Evolutionary conservation across 1,284 basidiomycete genomes (phyloP), one percentile per base, ranked within the genome.

Genomic region (Agroathelia rolfsii): DNA sequence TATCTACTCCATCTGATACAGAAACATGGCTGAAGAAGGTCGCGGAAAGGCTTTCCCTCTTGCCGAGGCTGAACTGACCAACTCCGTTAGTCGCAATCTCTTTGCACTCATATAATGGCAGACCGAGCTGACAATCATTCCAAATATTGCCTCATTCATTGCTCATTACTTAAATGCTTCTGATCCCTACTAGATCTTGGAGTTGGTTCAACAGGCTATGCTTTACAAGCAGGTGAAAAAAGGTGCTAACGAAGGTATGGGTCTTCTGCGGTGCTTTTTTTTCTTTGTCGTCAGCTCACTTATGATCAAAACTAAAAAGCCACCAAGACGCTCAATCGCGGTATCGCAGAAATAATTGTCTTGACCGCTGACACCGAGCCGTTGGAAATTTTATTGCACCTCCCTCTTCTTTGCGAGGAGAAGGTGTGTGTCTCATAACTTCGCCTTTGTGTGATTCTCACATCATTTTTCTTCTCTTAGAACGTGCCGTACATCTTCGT

Each of bases 151-250:
- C n/a, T 24, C 29, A 26, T 15, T 35, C 4, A 27, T 16, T 34
- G 15, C 11, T n/a, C n/a, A n/a, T n/a, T n/a, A n/a, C n/a, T n/a
- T n/a, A n/a, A n/a, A n/a, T n/a, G n/a, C n/a, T n/a, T n/a, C n/a
- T n/a, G n/a, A n/a, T n/a, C n/a, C n/a, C n/a, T n/a, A n/a, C n/a
- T 50, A 92, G 88, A 89, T 93, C 51, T 69, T 94, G 38, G 89
- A 93, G 48, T 67, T 93, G 38, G 78, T 89, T 22, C 84, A 90
- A 61, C 85, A 92, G 61, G 87, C 87, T 29, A 70, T 76, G 22
- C 83, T 90, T 58, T 94, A 93, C 69, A 93, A 94, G 64, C 90
- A 96, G 62, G 67, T 98, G 34, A 98, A 97, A 69, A 98, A 98
- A 69, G 94, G 94, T 44, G 90, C 90, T 26, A 95, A 95, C 58